Evolutionary conservation across 139 green algal genomes (phyloP), one percentile per base, ranked within the genome.

Genomic region (Chlorella sp.): DNA sequence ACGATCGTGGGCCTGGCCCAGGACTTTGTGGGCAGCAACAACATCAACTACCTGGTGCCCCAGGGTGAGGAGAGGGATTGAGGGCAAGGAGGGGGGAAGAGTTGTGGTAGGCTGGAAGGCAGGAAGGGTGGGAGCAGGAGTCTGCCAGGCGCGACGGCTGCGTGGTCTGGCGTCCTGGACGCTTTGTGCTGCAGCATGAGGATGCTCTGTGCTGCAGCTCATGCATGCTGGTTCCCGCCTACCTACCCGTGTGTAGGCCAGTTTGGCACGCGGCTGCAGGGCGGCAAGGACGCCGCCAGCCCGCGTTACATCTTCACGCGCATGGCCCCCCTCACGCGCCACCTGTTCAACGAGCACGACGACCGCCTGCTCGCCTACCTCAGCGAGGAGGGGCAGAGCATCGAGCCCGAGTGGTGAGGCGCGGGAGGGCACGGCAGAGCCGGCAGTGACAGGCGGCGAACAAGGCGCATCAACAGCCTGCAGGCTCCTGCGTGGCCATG

Each of bases 11-110:
- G 90, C 66, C 77, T 98, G 42, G 94, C 94, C 25, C 83, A 99
- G 85, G 88, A 98, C 84, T 99, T 97, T 81, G 91, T 98, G 61
- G 96, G 96, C 58, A 91, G 77, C 86, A 99, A 99, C 90, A 99
- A 99, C 89, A 85, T 99, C 83, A 98, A 98, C 87, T 85, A 98
- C 80, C 90, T 99, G 45, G 82, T 92, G 43, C 92, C 92, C 8
- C 79, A 67, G 29, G 90, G 89, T 77, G 40, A 72, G 83, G 23
- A 17, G 25, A 21, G 8, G 23, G 27, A 35, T 9, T n/a, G 29
- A 33, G 61, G 40, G 27, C 3, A 8, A 27, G 25, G 25, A 36
- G 40, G 23, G 4, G 12, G 23, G 61, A 23, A 45, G 14, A 33
- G 4, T 8, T 46, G 61, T 4, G 36, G 19, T 21, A n/a, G 5